Evolutionary conservation across 1,139 yeast genomes (phyloP), one percentile per base, ranked within the genome.

Genomic region (Suhomyces bolitotheri): DNA sequence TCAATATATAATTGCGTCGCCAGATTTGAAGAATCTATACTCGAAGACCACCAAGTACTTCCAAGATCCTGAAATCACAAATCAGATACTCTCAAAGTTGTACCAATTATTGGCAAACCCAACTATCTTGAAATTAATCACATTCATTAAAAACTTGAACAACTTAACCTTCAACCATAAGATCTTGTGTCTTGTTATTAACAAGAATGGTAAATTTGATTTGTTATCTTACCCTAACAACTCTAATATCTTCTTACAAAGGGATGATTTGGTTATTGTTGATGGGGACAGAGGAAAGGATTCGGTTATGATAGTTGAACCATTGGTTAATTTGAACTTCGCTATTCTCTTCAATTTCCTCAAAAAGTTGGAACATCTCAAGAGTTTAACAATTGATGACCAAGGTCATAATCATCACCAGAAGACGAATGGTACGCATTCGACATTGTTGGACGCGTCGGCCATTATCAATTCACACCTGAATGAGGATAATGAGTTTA

Each of bases 311-410:
- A 67, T 71, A 39, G 56, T 69, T 33, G 72, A 69, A 36, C 76
- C 77, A 1, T 54, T 68, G 42, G 65, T 69, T 15, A 62, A 59
- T 44, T 58, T 71, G 40, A 64, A 69, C 40, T 60, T 66, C 50
- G 97, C 95, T 1, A 78, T 87, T 24, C 72, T 86, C 44, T 77
- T 92, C 55, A 89, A 89, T 58, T 83, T 86, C 50, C 62, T 84
- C 53, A 83, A 82, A 58, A 83, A 84, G 56, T 76, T 82, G 51
- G 85, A 86, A 50, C 94, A 85, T 56, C 71, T 82, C 44, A 86
- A 85, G 55, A 83, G 89, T 39, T 78, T 84, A 51, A 82, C 85
- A 8, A 65, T 67, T 36, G 46, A 50, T 16, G 49, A 46, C 28
- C 27, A 27, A 20, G 34, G 37, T 23, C 29, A 38, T 10, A 37